These are phyloP conservation scores for Ambrosia hybrid DNA, from an alignment of 140 eudicot species.

Conservation along the genomic window DNA sequence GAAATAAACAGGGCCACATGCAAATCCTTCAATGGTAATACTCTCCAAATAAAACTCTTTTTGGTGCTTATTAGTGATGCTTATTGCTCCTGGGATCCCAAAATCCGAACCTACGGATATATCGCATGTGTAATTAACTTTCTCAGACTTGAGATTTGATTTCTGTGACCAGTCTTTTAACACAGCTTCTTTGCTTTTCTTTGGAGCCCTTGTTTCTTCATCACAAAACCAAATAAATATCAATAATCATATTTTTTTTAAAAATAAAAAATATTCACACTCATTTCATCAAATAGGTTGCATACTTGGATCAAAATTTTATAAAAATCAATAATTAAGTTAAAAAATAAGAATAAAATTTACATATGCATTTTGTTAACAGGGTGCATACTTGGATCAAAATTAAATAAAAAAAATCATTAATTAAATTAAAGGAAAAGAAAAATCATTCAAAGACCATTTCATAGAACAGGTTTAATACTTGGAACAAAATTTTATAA, in stretches of 20 bases:
- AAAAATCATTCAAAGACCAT: too few species aligned
- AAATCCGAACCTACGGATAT: slow-evolving; percentile 72
- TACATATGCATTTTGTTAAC: background rate
- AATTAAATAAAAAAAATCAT: too few species aligned
- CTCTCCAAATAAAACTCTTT: slow-evolving; percentile 80
- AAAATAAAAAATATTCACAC: background rate
- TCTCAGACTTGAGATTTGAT: slow-evolving; percentile 71
- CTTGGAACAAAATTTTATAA: too few species aligned
- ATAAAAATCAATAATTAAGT: too few species aligned
- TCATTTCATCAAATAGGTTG: too few species aligned
- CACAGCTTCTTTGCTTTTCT: slow-evolving; percentile 74
- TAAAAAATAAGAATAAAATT: background rate
- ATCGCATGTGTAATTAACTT: slow-evolving; percentile 73
- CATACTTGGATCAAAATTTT: too few species aligned
- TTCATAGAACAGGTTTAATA: too few species aligned
- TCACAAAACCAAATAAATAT: background rate
- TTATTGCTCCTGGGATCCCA: slow-evolving; percentile 84
- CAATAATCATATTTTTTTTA: background rate
- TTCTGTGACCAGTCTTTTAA: slow-evolving; percentile 91
- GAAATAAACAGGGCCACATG: slow-evolving; percentile 85
- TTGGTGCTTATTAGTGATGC: slow-evolving; percentile 71
- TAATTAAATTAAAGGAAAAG: too few species aligned
- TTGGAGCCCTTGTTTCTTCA: slow-evolving; percentile 69
- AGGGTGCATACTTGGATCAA: too few species aligned
- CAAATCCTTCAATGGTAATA: slow-evolving; percentile 86